Conservation (phyloP, 345 rosid species). For the Chamaenerion angustifolium region DNA sequence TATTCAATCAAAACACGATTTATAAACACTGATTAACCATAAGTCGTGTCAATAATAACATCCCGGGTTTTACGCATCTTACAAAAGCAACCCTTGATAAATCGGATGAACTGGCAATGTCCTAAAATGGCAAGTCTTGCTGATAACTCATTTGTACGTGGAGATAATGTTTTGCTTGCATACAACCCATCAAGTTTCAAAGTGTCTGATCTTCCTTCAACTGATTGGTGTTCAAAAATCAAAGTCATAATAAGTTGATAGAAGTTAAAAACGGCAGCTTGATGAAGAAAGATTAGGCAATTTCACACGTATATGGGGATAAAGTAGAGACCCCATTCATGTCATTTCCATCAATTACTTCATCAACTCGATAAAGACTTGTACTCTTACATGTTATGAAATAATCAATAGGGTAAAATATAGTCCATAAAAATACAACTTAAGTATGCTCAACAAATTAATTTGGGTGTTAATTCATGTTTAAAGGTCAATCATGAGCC, state of each 20-base stretch:
- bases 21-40: too few species aligned
- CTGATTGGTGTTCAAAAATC: not conserved
- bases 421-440: too few species aligned
- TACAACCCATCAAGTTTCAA: not conserved
- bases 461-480: too few species aligned
- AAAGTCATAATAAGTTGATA: not conserved
- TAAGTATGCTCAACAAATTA: too few species aligned
- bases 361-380: too few species aligned
- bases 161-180: slow-evolving; percentile 6
- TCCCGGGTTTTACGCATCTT: too few species aligned
- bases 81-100: not conserved
- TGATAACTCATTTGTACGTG: not conserved
- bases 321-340: not conserved
- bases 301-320: not conserved
- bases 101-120: not conserved
- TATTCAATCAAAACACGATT: too few species aligned
- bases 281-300: not conserved
- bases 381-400: too few species aligned
- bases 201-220: not conserved
- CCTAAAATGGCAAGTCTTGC: not conserved
- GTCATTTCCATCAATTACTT: slow-evolving; percentile 1
- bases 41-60: too few species aligned
- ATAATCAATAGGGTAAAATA: too few species aligned
- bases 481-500: too few species aligned
- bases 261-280: not conserved